Conservation (phyloP, 2,329 filamentous ascomycete genomes). For the Ophiostoma himal-ulmi region DNA sequence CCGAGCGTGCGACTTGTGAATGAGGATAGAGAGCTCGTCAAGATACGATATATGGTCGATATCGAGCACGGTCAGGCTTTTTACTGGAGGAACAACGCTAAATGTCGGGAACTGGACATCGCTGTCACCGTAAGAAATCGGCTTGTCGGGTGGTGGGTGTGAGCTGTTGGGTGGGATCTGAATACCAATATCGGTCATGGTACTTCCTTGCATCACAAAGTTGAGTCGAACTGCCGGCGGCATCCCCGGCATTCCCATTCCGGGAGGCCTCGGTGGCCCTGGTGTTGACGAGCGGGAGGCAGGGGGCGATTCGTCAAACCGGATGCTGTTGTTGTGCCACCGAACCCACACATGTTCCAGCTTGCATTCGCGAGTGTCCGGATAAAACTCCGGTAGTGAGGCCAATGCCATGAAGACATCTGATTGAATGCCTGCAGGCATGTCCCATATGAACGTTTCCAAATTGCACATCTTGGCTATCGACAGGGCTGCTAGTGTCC, state of each 20-base stretch:
- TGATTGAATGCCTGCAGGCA: conserved; percentile 76
- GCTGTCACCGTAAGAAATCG: conserved; percentile 45
- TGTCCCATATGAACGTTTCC: conserved; percentile 81
- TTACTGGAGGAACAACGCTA: conserved; percentile 67
- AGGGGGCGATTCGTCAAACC: neutral
- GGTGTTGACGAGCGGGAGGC: conserved; percentile 21
- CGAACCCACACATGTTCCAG: conserved; percentile 72
- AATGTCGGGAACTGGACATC: conserved; percentile 74
- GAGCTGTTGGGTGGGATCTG: conserved; percentile 31
- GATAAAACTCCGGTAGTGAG: conserved; percentile 58
- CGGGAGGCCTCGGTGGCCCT: conserved; percentile 13
- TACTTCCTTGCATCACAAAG: conserved; percentile 30
- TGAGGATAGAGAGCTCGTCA: conserved; percentile 73
- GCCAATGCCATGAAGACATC: conserved; percentile 76
- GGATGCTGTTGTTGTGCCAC: conserved; percentile 69
- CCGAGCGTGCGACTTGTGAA: conserved; percentile 61
- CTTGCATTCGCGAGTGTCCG: conserved; percentile 55
- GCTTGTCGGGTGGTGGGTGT: conserved; percentile 36
- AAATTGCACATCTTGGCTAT: conserved; percentile 77
- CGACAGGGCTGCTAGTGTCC: conserved; percentile 70
- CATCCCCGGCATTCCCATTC: neutral
- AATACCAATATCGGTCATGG: conserved; percentile 40
- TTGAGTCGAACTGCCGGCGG: neutral
- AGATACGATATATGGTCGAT: conserved; percentile 78
- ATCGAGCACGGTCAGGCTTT: conserved; percentile 69